These are phyloP conservation scores for Collybia sp. DNA, from an alignment of 768 basidiomycete genomes.

Conservation along the genomic window DNA sequence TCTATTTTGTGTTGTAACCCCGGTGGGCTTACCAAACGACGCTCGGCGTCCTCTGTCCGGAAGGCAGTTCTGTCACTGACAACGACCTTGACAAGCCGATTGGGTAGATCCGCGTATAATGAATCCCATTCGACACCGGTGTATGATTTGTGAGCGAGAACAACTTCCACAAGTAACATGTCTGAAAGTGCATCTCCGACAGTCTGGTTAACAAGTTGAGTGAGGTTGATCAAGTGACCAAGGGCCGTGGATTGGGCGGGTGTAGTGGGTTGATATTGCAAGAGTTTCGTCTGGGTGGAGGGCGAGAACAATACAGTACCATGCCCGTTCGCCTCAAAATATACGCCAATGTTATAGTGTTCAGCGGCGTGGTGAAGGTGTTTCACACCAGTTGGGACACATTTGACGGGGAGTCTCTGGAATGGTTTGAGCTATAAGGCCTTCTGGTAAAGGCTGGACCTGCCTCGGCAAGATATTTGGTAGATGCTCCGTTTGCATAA, in stretches of 20 bases:
- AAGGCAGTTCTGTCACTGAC: conserved; percentile 81
- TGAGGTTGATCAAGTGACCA: conserved; percentile 70
- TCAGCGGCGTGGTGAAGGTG: conserved; percentile 97
- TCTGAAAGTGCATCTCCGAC: conserved; percentile 97
- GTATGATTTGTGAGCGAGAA: conserved; percentile 87
- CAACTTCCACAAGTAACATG: conserved; percentile 90
- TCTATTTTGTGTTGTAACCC: conserved; percentile 83
- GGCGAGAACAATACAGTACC: conserved; percentile 95
- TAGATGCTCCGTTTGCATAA: conserved; percentile 97
- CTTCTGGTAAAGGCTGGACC: conserved; percentile 11
- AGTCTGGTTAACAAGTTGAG: conserved; percentile 91
- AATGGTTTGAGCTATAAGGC: conserved; percentile 6
- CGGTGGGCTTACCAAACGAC: conserved; percentile 73
- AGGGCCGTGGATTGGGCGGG: conserved; percentile 81
- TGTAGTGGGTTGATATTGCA: conserved; percentile 65
- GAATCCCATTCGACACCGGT: conserved; percentile 86
- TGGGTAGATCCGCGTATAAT: conserved; percentile 89
- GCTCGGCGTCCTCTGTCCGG: conserved; percentile 91
- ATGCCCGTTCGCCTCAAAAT: conserved; percentile 99
- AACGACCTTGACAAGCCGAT: conserved; percentile 89
- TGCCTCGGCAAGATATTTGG: conserved; percentile 84
- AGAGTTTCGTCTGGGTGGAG: conserved; percentile 57
- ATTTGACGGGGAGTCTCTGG: conserved; percentile 89
- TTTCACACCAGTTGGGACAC: conserved; percentile 96
- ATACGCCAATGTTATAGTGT: conserved; percentile 92